Percentiles rank a stretch among this genome's conserved stretches.
Conservation (phyloP, 192 early-diverging fungal species). For the Entomortierella parvispora region DNA sequence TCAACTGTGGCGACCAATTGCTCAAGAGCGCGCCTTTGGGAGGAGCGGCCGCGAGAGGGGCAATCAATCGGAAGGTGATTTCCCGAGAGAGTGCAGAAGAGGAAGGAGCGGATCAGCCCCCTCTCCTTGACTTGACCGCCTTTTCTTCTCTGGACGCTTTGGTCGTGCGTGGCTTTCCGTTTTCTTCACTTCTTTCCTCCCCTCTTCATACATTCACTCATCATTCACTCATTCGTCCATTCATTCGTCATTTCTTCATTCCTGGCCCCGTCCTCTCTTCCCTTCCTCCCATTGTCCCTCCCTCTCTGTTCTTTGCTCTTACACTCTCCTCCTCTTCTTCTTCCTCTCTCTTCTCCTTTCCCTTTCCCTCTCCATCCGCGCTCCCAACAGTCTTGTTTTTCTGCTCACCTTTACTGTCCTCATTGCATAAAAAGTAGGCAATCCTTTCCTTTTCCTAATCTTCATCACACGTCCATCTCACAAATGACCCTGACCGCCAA, state of each 20-base stretch:
- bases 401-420: not conserved
- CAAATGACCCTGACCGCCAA: conserved; percentile 53
- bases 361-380: not conserved
- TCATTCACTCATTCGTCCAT: no score
- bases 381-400: not conserved
- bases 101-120: no score
- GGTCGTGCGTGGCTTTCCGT: no score
- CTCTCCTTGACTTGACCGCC: no score
- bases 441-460: not conserved
- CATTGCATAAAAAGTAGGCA: not conserved
- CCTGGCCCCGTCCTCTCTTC: not conserved
- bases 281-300: not conserved
- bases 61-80: no score
- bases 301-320: not conserved
- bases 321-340: not conserved
- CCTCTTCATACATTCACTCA: no score
- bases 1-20: no score
- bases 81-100: no score
- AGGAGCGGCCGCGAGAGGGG: no score
- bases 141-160: no score
- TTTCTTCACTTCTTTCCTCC: not conserved
- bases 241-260: no score
- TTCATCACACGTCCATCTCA: not conserved
- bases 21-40: no score
- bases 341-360: not conserved